These are phyloP conservation scores for Nyctanthes arbortristis DNA, from an alignment of 257 asterid species.

Conservation along the genomic window DNA sequence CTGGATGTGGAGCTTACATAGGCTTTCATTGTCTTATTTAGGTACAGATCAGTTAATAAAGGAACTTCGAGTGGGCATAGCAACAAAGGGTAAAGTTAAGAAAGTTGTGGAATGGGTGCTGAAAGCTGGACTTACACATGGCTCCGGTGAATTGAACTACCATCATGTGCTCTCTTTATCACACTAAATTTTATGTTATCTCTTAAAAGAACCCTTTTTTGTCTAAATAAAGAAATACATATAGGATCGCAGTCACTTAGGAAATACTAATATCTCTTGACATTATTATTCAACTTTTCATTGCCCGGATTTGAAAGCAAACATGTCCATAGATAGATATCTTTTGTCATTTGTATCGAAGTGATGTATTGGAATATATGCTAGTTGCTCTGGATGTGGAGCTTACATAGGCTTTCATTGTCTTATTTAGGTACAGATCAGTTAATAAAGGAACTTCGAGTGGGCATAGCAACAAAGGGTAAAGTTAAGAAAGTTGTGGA, in stretches of 20 bases:
- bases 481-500: constrained; percentile 59
- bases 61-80: constrained; percentile 43
- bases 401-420: neutral
- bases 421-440: constrained; percentile 44
- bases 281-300: neutral
- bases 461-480: constrained; percentile 44
- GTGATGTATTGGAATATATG: neutral
- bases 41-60: constrained; percentile 43
- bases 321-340: neutral
- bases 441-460: constrained; percentile 36
- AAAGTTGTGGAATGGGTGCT: constrained; percentile 66
- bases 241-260: no score
- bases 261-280: neutral
- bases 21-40: constrained; percentile 21
- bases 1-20: neutral
- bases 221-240: no score
- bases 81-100: constrained; percentile 52
- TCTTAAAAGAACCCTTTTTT: neutral
- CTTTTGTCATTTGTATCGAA: neutral
- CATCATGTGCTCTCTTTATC: constrained; percentile 39
- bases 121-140: constrained; percentile 46
- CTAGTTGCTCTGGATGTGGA: constrained; percentile 1
- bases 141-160: constrained; percentile 45
- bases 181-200: neutral
- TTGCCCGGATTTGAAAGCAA: neutral